phyloP scores from a whole-genome alignment of 345 rosid species.

The Erodium maritimum region DNA sequence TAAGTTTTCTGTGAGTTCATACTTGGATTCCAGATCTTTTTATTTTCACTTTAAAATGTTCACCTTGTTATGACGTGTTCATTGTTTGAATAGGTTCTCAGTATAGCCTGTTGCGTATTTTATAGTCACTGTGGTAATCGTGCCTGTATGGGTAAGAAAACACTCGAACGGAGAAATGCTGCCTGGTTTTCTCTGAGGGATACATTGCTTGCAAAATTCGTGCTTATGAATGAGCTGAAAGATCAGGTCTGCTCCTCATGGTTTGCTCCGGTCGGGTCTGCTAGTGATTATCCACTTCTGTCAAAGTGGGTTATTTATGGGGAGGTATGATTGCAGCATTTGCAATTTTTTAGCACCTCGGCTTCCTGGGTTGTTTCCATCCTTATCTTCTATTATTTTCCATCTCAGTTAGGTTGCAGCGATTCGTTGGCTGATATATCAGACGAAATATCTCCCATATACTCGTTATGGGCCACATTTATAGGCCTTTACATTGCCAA shows the following conservation, averaged over 20 bases:
- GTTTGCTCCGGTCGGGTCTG: conserved; percentile 99
- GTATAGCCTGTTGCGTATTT: conserved; percentile 94
- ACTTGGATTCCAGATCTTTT: conserved; percentile 5
- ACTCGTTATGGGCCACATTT: conserved; percentile 97
- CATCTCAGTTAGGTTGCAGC: conserved; percentile 44
- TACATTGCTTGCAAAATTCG: conserved; percentile 59
- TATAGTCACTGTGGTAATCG: conserved; percentile 98
- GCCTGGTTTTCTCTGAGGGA: conserved; percentile 68
- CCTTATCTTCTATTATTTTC: conserved; percentile 4
- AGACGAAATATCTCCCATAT: conserved; percentile 92
- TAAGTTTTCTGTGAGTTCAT: conserved; percentile 26
- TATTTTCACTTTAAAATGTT: conserved; percentile 1
- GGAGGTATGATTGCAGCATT: conserved; percentile 41
- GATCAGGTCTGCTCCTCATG: conserved; percentile 93
- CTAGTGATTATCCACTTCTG: conserved; percentile 91
- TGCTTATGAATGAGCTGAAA: conserved; percentile 78
- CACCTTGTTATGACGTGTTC: conserved; percentile 8
- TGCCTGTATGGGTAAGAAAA: conserved; percentile 56
- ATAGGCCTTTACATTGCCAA: conserved; percentile 97
- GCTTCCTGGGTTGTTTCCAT: conserved; percentile 2
- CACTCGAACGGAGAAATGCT: conserved; percentile 36
- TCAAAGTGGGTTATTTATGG: conserved; percentile 99
- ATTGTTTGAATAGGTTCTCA: conserved; percentile 56
- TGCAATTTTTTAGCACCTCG: not conserved
- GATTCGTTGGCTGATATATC: conserved; percentile 66